Conservation (phyloP, 164 flowering plant genomes). For the Protea cynaroides region DNA sequence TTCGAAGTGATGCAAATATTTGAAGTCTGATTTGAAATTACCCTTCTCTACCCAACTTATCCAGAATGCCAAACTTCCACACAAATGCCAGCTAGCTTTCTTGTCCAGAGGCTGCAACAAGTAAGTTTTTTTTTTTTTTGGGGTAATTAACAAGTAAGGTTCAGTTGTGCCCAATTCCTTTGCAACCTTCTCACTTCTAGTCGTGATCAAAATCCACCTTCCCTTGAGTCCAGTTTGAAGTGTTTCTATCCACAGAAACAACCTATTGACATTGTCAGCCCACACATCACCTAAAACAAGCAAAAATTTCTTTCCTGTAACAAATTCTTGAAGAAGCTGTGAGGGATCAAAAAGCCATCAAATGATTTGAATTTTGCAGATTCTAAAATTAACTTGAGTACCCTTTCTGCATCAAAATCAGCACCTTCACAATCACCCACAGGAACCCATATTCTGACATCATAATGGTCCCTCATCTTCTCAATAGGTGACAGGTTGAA, state of each 20-base stretch:
- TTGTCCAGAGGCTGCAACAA: neutral
- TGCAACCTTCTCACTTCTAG: neutral
- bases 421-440: neutral
- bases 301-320: neutral
- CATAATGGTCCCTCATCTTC: neutral
- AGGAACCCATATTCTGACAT: neutral
- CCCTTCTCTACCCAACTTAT: neutral
- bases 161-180: neutral
- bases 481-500: neutral
- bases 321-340: neutral
- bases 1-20: neutral
- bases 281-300: neutral
- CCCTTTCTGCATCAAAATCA: neutral
- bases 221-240: neutral
- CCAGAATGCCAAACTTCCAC: neutral
- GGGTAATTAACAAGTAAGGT: too few species aligned
- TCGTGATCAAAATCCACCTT: neutral
- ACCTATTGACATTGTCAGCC: neutral
- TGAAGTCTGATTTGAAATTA: too few species aligned
- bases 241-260: neutral
- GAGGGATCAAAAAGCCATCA: neutral
- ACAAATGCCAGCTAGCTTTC: neutral
- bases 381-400: neutral
- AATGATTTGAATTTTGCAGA: too few species aligned
- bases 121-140: too few species aligned